These are phyloP conservation scores for Akanthomyces lecanii DNA, from an alignment of 2,329 filamentous ascomycete genomes.

Conservation along the genomic window DNA sequence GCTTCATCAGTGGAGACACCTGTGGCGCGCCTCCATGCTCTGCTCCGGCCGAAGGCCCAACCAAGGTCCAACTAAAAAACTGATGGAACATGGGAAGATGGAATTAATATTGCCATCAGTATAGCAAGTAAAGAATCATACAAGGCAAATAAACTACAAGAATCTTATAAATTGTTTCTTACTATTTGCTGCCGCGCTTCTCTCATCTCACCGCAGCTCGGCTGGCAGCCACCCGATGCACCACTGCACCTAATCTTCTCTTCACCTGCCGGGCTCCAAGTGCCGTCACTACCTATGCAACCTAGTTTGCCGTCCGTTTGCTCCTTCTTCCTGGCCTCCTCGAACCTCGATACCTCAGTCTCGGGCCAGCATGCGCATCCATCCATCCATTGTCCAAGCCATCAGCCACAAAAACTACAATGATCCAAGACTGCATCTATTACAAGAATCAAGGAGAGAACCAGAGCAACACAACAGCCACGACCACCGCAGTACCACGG, in stretches of 20 bases:
- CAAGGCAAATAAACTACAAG: not conserved
- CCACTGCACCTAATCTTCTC: not conserved
- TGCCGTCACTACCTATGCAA: not conserved
- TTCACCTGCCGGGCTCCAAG: not conserved
- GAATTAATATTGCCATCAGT: no score
- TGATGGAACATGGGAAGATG: no score
- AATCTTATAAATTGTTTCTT: not conserved
- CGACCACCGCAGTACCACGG: not conserved
- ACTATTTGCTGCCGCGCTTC: not conserved
- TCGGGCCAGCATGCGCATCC: no score
- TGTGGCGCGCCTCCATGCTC: not conserved
- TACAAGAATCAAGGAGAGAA: no score
- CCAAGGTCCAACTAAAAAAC: no score
- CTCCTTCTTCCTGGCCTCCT: not conserved
- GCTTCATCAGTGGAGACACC: conserved; percentile 1
- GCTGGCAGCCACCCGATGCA: not conserved
- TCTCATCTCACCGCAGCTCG: not conserved
- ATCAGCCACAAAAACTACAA: no score
- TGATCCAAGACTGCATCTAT: no score
- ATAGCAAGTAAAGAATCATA: not conserved
- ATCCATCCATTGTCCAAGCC: no score
- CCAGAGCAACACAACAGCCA: not conserved
- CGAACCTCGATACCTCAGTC: not conserved
- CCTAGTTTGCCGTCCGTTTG: not conserved
- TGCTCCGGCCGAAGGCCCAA: no score